Evolutionary conservation across 768 basidiomycete species (phyloP).

Genomic region (Terana coerulea): DNA sequence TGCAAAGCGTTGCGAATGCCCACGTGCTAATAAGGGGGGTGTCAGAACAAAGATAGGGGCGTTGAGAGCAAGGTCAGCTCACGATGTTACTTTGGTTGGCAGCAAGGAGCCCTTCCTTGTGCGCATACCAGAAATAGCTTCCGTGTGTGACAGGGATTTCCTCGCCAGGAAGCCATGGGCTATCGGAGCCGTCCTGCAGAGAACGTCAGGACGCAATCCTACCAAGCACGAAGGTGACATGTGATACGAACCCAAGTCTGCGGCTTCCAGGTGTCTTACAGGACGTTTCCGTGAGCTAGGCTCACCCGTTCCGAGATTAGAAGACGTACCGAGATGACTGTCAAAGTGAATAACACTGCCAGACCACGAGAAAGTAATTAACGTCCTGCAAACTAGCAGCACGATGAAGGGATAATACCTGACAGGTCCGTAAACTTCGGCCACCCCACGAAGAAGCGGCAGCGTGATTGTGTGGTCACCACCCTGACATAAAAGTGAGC

Average conservation of each 20-base stretch:
- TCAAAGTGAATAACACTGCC: slow-evolving; percentile 32
- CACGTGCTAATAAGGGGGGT: too few relatives aligned
- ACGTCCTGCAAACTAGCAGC: too few relatives aligned
- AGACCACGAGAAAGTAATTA: too few relatives aligned
- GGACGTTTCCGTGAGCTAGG: too few relatives aligned
- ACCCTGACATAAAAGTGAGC: slow-evolving; percentile 22
- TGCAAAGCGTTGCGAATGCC: slow-evolving; percentile 27
- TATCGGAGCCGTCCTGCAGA: slow-evolving; percentile 12
- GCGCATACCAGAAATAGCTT: slow-evolving; percentile 32
- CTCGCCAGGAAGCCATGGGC: slow-evolving; percentile 29
- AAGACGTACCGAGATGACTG: slow-evolving; percentile 25
- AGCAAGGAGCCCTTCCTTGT: slow-evolving; percentile 29
- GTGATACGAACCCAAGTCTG: too few relatives aligned
- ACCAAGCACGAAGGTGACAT: too few relatives aligned
- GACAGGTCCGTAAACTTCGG: slow-evolving; percentile 28
- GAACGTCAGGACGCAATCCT: too few relatives aligned
- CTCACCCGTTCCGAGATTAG: too few relatives aligned
- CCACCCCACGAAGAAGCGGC: slow-evolving; percentile 30
- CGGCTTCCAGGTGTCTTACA: too few relatives aligned
- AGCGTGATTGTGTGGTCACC: slow-evolving; percentile 31
- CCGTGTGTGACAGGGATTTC: slow-evolving; percentile 30
- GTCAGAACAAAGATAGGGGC: neutral
- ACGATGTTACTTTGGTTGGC: slow-evolving; percentile 30
- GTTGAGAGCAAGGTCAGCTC: neutral
- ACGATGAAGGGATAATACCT: too few relatives aligned